Conservation (phyloP, 805 yeast genomes). For the Candida adriatica region DNA sequence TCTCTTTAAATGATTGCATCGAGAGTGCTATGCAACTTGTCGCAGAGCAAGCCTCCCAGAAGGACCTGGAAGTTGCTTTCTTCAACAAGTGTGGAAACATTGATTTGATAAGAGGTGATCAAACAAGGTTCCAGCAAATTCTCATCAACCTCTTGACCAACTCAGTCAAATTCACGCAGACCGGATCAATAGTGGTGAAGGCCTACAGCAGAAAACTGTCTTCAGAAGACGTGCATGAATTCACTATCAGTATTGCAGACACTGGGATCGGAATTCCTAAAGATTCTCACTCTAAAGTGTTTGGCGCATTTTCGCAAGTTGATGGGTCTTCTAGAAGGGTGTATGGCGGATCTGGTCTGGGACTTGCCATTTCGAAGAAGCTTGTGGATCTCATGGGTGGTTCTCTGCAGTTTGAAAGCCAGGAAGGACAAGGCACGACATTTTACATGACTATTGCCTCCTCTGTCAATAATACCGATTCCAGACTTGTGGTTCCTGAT, state of each 20-base stretch:
- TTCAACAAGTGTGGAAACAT: slow-evolving; percentile 76
- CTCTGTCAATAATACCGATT: background rate
- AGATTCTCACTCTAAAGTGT: slow-evolving; percentile 75
- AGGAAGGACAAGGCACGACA: slow-evolving; percentile 72
- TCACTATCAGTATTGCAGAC: slow-evolving; percentile 78
- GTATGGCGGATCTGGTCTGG: slow-evolving; percentile 88
- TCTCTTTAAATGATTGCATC: slow-evolving; percentile 75
- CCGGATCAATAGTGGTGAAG: slow-evolving; percentile 71
- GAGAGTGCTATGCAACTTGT: slow-evolving; percentile 82
- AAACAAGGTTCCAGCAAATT: slow-evolving; percentile 78
- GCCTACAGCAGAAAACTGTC: slow-evolving; percentile 41
- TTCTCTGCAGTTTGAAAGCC: slow-evolving; percentile 76
- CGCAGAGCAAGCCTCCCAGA: slow-evolving; percentile 82
- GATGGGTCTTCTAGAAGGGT: slow-evolving; percentile 88
- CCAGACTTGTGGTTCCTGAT: background rate
- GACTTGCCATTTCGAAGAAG: slow-evolving; percentile 78
- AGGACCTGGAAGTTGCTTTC: slow-evolving; percentile 68
- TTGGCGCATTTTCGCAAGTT: slow-evolving; percentile 86
- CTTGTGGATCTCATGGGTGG: slow-evolving; percentile 87
- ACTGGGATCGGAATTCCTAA: slow-evolving; percentile 85
- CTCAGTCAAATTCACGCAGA: slow-evolving; percentile 77
- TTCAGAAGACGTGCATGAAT: slow-evolving; percentile 32
- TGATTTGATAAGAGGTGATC: slow-evolving; percentile 75
- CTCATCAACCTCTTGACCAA: slow-evolving; percentile 79
- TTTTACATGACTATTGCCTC: slow-evolving; percentile 66